Percentiles rank a stretch among this genome's conserved stretches.
Evolutionary conservation across 2,329 filamentous ascomycete genomes (phyloP).

Genomic region (Cucurbitaria berberidis): DNA sequence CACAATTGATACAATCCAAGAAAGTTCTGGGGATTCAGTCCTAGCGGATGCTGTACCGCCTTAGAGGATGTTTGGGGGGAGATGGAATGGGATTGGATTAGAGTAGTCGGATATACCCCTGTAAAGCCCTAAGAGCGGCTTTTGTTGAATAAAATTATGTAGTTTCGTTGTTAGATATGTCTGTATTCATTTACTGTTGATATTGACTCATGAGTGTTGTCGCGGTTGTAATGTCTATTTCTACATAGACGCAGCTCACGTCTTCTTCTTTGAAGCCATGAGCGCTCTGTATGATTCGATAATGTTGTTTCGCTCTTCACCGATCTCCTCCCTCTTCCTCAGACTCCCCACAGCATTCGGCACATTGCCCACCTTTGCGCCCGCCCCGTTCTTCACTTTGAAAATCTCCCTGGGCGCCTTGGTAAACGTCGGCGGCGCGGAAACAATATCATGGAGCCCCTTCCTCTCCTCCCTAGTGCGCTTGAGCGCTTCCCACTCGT

Average conservation of each 20-base stretch:
- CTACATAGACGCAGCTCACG: neutral
- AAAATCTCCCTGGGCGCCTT: constrained; percentile 68
- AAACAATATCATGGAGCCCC: constrained; percentile 65
- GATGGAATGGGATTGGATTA: neutral
- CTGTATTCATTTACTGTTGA: too few relatives aligned
- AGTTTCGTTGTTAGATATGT: too few relatives aligned
- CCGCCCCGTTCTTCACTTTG: constrained; percentile 68
- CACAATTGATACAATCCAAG: neutral
- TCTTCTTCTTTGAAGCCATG: constrained; percentile 57
- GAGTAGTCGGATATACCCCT: neutral
- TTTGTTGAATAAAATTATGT: neutral
- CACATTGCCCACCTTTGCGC: constrained; percentile 71
- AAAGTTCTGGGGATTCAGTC: neutral
- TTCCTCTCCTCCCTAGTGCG: constrained; percentile 62
- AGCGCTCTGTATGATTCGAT: constrained; percentile 75
- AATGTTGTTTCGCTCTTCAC: constrained; percentile 71
- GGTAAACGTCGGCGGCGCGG: constrained; percentile 77
- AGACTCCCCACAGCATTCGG: constrained; percentile 74
- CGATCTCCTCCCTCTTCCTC: constrained; percentile 73
- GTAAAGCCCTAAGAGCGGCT: neutral
- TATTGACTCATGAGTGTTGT: too few relatives aligned
- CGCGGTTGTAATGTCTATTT: neutral
- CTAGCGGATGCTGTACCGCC: neutral
- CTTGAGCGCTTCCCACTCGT: constrained; percentile 79
- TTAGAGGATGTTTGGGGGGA: neutral